Conservation (phyloP, 176 grass and related monocot genomes). For the Thinopyrum elongatum region DNA sequence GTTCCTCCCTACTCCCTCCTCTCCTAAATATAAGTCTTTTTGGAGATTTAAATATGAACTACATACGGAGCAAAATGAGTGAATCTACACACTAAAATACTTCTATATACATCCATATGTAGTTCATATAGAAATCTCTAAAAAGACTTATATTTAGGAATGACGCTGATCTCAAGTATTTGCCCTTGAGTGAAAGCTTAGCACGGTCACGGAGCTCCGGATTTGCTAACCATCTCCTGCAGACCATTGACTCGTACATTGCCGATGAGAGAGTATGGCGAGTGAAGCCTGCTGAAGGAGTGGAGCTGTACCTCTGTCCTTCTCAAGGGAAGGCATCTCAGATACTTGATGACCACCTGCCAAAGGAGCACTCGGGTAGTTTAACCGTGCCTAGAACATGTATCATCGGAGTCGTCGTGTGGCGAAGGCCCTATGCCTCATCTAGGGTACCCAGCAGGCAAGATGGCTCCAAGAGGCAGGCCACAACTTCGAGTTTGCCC, state of each 20-base stretch:
- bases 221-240: slow-evolving; percentile 23
- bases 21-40: no score
- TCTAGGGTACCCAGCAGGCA: slow-evolving; percentile 39
- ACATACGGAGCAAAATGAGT: no score
- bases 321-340: slow-evolving; percentile 41
- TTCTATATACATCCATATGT: no score
- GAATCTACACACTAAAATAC: no score
- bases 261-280: slow-evolving; percentile 62
- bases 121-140: no score
- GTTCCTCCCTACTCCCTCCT: slow-evolving; percentile 16
- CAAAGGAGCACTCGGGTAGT: slow-evolving; percentile 44
- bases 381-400: slow-evolving; percentile 7
- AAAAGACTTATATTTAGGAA: no score
- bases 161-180: background rate
- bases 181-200: background rate
- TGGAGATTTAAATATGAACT: no score
- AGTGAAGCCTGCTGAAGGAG: slow-evolving; percentile 43
- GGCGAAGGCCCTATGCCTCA: slow-evolving; percentile 43
- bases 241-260: slow-evolving; percentile 62
- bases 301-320: slow-evolving; percentile 75
- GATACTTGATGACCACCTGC: slow-evolving; percentile 44
- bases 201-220: background rate
- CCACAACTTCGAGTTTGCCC: slow-evolving; percentile 25
- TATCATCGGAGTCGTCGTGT: slow-evolving; percentile 62
- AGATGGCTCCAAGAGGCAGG: slow-evolving; percentile 25